Conservation (phyloP, 2,329 filamentous ascomycete genomes). For the Cercospora berteroae region DNA sequence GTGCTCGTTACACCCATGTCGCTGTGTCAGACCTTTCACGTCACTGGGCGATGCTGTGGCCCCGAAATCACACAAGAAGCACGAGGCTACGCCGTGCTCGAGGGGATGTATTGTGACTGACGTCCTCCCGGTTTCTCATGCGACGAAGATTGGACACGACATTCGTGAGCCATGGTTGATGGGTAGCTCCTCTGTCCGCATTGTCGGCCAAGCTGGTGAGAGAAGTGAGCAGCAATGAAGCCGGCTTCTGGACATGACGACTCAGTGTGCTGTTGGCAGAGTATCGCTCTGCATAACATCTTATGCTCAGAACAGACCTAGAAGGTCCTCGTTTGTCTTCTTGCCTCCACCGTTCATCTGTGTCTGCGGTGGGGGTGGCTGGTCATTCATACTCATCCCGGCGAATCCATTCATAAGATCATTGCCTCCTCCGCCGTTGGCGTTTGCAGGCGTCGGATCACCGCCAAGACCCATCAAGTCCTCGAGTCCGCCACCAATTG, state of each 20-base stretch:
- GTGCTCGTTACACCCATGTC: background rate
- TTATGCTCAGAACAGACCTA: conserved; percentile 52
- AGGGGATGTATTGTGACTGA: background rate
- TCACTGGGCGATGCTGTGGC: background rate
- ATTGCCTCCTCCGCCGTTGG: conserved; percentile 43
- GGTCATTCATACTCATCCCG: conserved; percentile 70
- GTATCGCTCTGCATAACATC: background rate
- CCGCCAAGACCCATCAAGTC: conserved; percentile 72
- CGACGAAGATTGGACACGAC: background rate
- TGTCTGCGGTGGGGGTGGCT: conserved; percentile 63
- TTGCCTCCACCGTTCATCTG: conserved; percentile 52
- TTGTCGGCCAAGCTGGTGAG: background rate
- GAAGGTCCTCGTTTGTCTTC: conserved; percentile 53
- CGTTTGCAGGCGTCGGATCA: conserved; percentile 33
- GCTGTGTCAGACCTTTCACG: background rate
- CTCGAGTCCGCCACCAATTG: conserved; percentile 63
- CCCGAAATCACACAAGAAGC: background rate
- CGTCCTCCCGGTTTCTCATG: background rate
- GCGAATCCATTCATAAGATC: conserved; percentile 79
- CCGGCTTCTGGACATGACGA: background rate
- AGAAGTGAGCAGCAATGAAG: background rate
- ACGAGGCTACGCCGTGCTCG: background rate
- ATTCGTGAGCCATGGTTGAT: background rate
- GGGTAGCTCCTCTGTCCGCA: background rate
- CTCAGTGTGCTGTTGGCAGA: background rate